Evolutionary conservation across 2,329 filamentous ascomycete species (phyloP).

Genomic region (Cryphonectria radicalis): DNA sequence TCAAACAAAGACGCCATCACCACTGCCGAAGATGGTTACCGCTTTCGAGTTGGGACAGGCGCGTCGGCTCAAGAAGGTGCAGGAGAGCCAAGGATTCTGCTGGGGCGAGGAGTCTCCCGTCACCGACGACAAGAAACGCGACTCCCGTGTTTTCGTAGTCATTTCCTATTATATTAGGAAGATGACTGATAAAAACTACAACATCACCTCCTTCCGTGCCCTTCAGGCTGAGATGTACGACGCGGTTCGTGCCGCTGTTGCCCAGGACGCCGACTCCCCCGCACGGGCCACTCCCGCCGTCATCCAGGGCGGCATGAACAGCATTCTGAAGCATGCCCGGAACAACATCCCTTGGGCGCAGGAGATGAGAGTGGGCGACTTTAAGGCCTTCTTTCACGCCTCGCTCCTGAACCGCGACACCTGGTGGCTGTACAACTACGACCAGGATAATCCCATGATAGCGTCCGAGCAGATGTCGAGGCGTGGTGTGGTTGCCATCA

Average conservation of each 20-base stretch:
- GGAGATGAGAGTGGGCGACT: not conserved
- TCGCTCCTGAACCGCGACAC: not conserved
- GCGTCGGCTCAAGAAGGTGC: not conserved
- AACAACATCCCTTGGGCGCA: not conserved
- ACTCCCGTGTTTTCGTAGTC: not conserved
- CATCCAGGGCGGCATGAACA: not conserved
- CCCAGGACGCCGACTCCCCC: not conserved
- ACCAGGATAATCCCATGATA: not conserved
- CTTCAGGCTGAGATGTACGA: not conserved
- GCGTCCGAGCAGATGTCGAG: not conserved
- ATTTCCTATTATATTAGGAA: not conserved
- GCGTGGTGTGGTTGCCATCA: not conserved
- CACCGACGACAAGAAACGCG: not conserved
- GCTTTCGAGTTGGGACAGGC: not conserved
- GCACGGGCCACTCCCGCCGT: not conserved
- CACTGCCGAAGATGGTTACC: not conserved
- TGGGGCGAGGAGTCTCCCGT: not conserved
- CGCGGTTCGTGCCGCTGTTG: not conserved
- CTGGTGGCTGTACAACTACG: not conserved
- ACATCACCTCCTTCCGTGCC: not conserved
- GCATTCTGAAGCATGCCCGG: not conserved
- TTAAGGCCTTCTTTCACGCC: not conserved
- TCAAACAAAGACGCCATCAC: not conserved
- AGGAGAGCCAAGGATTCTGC: not conserved
- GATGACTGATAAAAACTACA: not conserved